Conservation (phyloP, 2,329 filamentous ascomycete species). For the Metarhizium brunneum region DNA sequence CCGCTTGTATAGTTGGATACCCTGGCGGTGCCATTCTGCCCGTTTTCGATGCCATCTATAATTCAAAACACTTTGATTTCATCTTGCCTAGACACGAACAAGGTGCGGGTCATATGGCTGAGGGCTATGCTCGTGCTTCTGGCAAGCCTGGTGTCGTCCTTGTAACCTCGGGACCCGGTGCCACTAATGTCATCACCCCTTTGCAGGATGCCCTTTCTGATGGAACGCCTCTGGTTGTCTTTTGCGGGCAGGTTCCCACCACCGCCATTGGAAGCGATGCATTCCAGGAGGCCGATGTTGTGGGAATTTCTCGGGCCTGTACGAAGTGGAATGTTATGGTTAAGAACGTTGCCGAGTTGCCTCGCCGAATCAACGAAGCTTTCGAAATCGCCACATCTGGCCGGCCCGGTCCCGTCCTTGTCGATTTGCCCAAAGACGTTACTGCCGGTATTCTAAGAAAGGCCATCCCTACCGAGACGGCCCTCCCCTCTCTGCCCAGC, state of each 20-base stretch:
- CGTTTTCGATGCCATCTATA: conserved; percentile 98
- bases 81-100: conserved; percentile 94
- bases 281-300: conserved; percentile 92
- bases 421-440: no score
- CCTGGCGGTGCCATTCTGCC: conserved; percentile 93
- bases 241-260: conserved; percentile 87
- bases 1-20: conserved; percentile 57
- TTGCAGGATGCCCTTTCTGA: no score
- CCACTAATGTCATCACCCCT: conserved; percentile 87
- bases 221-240: conserved; percentile 62
- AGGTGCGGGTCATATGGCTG: conserved; percentile 96
- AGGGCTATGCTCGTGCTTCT: conserved; percentile 89
- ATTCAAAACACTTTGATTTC: conserved; percentile 94
- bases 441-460: no score
- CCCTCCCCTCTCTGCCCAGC: conserved; percentile 72
- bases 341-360: conserved; percentile 87
- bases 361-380: conserved; percentile 67
- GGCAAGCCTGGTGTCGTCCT: conserved; percentile 93
- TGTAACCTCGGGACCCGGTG: conserved; percentile 92
- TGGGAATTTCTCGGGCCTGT: conserved; percentile 89
- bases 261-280: conserved; percentile 87
- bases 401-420: no score
- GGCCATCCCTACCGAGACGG: conserved; percentile 40
- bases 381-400: no score
- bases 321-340: conserved; percentile 99